phyloP scores from a whole-genome alignment of 192 early-diverging fungal species.

The Coemansia sp. region DNA sequence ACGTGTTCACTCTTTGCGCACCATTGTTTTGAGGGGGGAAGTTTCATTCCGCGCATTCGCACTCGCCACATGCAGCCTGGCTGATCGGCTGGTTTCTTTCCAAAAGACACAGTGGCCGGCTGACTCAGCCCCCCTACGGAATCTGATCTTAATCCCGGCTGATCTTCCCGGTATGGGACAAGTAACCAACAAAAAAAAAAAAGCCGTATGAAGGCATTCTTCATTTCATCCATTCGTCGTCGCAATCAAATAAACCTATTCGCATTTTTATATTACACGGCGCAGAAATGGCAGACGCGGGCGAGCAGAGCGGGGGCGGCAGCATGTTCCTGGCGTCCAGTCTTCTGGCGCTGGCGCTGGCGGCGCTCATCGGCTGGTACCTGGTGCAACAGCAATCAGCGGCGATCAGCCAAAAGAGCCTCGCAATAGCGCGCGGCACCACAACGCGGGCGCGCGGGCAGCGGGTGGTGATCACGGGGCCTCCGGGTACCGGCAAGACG shows the following conservation, averaged over 20 bases:
- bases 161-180: no score
- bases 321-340: background rate
- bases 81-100: background rate
- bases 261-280: no score
- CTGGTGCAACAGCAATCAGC: constrained; percentile 32
- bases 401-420: constrained; percentile 28
- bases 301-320: background rate
- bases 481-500: constrained; percentile 33
- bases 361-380: constrained; percentile 16
- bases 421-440: constrained; percentile 27
- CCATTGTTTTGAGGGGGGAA: background rate
- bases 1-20: no score
- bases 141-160: no score
- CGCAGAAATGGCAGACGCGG: background rate
- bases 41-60: background rate
- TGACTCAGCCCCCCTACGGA: no score
- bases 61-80: background rate
- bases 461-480: constrained; percentile 32
- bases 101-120: no score
- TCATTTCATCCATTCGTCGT: no score
- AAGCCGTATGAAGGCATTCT: no score
- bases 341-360: background rate
- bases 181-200: no score
- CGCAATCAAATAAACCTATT: background rate
- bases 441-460: constrained; percentile 8